Conservation (phyloP, 1,139 yeast genomes). For the Zygosaccharomyces sapae region DNA sequence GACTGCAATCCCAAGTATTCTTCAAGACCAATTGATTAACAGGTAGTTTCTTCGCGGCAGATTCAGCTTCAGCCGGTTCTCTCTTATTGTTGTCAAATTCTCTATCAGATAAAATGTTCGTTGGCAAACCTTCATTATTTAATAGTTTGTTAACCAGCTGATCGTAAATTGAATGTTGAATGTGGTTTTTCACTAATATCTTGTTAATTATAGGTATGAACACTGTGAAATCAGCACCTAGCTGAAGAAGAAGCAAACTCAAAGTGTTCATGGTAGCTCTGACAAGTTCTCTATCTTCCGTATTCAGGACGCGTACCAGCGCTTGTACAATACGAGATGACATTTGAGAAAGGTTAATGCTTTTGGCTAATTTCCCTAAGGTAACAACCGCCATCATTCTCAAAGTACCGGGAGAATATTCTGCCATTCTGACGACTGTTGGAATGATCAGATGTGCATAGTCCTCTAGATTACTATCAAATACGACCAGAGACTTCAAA, state of each 20-base stretch:
- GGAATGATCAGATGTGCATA: slow-evolving; percentile 84
- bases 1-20: slow-evolving; percentile 88
- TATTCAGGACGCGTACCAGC: slow-evolving; percentile 62
- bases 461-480: slow-evolving; percentile 86
- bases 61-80: slow-evolving; percentile 62
- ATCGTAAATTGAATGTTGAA: slow-evolving; percentile 74
- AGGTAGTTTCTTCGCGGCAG: slow-evolving; percentile 72
- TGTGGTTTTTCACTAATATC: slow-evolving; percentile 56
- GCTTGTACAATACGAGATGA: slow-evolving; percentile 90
- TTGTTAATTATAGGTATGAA: slow-evolving; percentile 84
- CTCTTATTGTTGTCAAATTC: slow-evolving; percentile 57
- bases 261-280: slow-evolving; percentile 72
- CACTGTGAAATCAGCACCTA: slow-evolving; percentile 80
- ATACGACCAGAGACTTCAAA: slow-evolving; percentile 78
- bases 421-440: slow-evolving; percentile 74
- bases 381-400: slow-evolving; percentile 78
- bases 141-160: slow-evolving; percentile 72
- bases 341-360: slow-evolving; percentile 76
- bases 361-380: slow-evolving; percentile 73
- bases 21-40: slow-evolving; percentile 44
- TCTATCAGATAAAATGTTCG: slow-evolving; percentile 65
- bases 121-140: slow-evolving; percentile 87
- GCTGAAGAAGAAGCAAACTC: slow-evolving; percentile 70
- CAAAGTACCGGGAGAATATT: slow-evolving; percentile 54
- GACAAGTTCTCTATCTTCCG: slow-evolving; percentile 57